Evolutionary conservation across 2,329 filamentous ascomycete genomes (phyloP).

Genomic region (Colletotrichum noveboracense): DNA sequence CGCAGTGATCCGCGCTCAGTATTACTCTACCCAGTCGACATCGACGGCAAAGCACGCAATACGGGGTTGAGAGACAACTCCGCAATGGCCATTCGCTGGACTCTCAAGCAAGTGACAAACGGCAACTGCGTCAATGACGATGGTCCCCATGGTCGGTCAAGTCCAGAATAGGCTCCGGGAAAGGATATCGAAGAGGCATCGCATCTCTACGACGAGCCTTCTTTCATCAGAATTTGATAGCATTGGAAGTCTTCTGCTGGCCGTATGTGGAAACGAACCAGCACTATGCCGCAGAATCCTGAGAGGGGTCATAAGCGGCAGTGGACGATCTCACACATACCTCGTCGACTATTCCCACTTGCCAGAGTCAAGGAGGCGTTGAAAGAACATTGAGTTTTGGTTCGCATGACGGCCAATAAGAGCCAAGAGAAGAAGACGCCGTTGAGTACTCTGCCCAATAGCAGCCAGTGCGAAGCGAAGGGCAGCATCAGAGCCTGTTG

Average conservation of each 20-base stretch:
- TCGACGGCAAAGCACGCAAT: background rate
- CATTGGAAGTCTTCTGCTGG: background rate
- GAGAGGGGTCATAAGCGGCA: background rate
- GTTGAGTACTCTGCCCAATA: slow-evolving; percentile 13
- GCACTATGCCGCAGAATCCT: background rate
- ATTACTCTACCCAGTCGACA: background rate
- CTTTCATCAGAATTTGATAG: background rate
- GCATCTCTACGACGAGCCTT: background rate
- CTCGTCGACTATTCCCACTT: background rate
- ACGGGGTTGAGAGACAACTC: background rate
- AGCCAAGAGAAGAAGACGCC: background rate
- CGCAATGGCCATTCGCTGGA: background rate
- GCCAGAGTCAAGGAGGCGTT: background rate
- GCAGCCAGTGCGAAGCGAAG: background rate
- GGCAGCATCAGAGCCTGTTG: background rate
- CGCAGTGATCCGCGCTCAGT: background rate
- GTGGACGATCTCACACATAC: background rate
- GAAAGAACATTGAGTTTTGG: background rate
- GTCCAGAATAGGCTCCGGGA: background rate
- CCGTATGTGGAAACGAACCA: background rate
- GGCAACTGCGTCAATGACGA: background rate
- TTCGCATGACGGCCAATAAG: slow-evolving; percentile 11
- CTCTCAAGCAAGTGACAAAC: background rate
- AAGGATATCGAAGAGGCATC: background rate
- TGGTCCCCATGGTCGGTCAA: background rate